phyloP scores from a whole-genome alignment of 2,329 filamentous ascomycete species.

The Ascochyta clinopodiicola region DNA sequence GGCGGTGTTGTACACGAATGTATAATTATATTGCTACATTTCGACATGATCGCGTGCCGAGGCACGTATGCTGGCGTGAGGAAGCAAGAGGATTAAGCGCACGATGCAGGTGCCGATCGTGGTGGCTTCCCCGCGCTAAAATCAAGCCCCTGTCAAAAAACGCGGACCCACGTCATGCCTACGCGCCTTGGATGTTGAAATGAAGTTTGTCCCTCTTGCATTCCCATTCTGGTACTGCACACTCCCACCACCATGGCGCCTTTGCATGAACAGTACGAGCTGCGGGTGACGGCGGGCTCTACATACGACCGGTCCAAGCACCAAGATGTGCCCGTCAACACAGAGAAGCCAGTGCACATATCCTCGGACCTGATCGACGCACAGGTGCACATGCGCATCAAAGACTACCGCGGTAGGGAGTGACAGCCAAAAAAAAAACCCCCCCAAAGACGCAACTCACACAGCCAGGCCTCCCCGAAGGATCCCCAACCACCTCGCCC shows the following conservation, averaged over 20 bases:
- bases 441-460: neutral
- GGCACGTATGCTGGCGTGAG: neutral
- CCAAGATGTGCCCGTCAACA: conserved; percentile 77
- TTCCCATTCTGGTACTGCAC: too few species aligned
- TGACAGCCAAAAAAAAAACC: neutral
- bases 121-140: conserved; percentile 9
- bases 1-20: too few species aligned
- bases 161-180: conserved; percentile 12
- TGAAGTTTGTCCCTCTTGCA: too few species aligned
- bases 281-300: conserved; percentile 82
- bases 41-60: too few species aligned
- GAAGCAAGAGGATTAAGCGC: conserved; percentile 8
- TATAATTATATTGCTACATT: too few species aligned
- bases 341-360: conserved; percentile 66
- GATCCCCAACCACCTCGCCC: conserved; percentile 71
- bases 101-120: conserved; percentile 13
- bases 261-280: conserved; percentile 69
- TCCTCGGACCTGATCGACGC: conserved; percentile 68
- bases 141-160: conserved; percentile 10
- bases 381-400: conserved; percentile 76
- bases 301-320: conserved; percentile 78
- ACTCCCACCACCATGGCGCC: conserved; percentile 42
- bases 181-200: neutral
- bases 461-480: conserved; percentile 69
- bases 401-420: conserved; percentile 59